Evolutionary conservation across 768 basidiomycete genomes (phyloP).

Genomic region (Boletus insuetus): DNA sequence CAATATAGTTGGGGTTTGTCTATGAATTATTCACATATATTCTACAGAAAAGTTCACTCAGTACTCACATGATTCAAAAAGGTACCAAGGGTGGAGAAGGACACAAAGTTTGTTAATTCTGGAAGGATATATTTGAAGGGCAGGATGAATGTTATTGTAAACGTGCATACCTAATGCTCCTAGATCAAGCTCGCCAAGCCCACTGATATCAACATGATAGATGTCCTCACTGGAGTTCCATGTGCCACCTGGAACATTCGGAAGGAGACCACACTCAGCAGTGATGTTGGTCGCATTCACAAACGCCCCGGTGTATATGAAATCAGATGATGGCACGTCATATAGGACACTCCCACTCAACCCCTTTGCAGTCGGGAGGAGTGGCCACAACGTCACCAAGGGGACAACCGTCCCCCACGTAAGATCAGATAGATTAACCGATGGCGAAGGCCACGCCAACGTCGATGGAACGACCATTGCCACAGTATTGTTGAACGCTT

Average conservation of each 20-base stretch:
- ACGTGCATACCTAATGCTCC: background rate
- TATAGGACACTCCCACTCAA: slow-evolving; percentile 12
- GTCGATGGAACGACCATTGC: background rate
- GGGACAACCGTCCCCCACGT: background rate
- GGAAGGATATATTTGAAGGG: background rate
- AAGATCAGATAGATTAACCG: background rate
- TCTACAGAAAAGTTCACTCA: background rate
- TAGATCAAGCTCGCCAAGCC: background rate
- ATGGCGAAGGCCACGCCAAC: background rate
- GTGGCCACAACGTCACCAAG: background rate
- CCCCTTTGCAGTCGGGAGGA: slow-evolving; percentile 10
- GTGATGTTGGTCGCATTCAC: slow-evolving; percentile 19
- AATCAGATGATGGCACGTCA: slow-evolving; percentile 11
- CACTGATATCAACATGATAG: background rate
- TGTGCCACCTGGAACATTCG: background rate
- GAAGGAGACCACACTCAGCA: slow-evolving; percentile 15
- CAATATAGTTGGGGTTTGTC: background rate
- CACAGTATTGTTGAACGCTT: background rate
- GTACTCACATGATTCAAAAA: background rate
- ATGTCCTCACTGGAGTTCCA: background rate
- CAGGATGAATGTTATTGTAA: background rate
- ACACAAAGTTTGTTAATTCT: background rate
- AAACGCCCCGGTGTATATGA: background rate
- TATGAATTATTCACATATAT: background rate
- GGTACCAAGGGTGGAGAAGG: background rate